Base-by-base conservation (phyloP, 805 yeast genomes). In the Ogataea saltuana region DNA sequence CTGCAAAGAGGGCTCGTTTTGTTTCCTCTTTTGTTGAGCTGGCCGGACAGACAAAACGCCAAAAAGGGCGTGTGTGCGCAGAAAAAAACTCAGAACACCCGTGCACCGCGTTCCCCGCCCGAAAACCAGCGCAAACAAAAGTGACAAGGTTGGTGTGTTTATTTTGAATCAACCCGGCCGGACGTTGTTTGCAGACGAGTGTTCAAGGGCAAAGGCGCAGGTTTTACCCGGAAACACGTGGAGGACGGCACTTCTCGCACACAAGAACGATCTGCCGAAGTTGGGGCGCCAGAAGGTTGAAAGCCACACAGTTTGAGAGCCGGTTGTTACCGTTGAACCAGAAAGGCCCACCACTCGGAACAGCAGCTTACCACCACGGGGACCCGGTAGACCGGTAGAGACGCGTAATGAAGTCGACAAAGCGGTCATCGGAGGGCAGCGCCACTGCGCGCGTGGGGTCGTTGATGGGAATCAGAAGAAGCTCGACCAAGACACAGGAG, bases 401-500 rank as follows among this genome's bases (percentile, higher is more conserved):
- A 16, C 30, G 16, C 20, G 33, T 20, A n/a, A 51, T 51, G 57
- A 53, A 49, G 39, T 39, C 53, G 28, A 13, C 49, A 27, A 49
- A 45, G 35, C 49, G 49, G 16, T 5, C 22, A 4, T 31, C 48
- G 16, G 28, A 32, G n/a, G 53, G 50, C 21, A 50, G 50, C n/a
- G 46, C 43, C 17, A 21, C 43, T 8, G 37, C 46, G 15, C 49
- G 54, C 13, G 56, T 51, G 11, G 39, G 54, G 26, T 53, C 58
- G 12, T 47, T 55, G 22, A 55, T 55, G 31, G 31, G 31, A 18
- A 28, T 28, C 31, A 16, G 31, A 28, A 16, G 31, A 4, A 28
- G 31, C 31, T 28, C 31, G 31, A 28, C 45, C 8, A 44, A 20
- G 17, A 49, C 40, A n/a, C 55, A 43, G 18, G 28, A 23, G 28